Conservation (phyloP, 306 rosid genomes). For the Trifolium repens region DNA sequence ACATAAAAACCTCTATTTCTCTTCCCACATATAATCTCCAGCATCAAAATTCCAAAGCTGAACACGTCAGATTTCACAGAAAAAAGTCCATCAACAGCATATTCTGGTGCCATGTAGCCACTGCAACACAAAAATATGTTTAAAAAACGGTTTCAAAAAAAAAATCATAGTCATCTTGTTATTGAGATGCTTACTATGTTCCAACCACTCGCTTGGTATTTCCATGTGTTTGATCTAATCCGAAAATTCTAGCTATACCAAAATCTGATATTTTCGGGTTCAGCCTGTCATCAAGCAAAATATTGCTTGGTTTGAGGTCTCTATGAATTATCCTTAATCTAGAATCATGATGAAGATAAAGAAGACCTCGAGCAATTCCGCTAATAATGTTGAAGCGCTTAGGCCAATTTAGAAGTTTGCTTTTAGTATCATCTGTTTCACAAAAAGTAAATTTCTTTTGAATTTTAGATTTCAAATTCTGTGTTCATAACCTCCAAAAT, state of each 20-base stretch:
- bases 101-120: constrained; percentile 71
- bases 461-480: background rate
- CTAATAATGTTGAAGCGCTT: constrained; percentile 8
- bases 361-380: constrained; percentile 38
- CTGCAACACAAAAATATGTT: background rate
- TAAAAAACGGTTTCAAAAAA: background rate
- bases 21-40: constrained; percentile 64
- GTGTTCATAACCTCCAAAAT: background rate
- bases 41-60: constrained; percentile 53
- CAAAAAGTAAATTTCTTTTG: too few relatives aligned
- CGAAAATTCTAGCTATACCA: constrained; percentile 55
- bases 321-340: constrained; percentile 53
- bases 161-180: background rate
- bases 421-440: constrained; percentile 17
- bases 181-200: constrained; percentile 51
- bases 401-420: constrained; percentile 13
- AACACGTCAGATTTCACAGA: constrained; percentile 51
- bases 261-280: constrained; percentile 62
- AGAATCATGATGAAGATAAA: constrained; percentile 42
- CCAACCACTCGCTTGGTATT: constrained; percentile 59
- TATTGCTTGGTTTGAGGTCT: constrained; percentile 58
- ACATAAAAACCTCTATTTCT: constrained; percentile 51
- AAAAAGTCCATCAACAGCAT: constrained; percentile 50
- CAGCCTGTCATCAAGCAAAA: constrained; percentile 52
- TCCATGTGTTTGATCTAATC: constrained; percentile 48